A percentile compares a stretch with the other conserved stretches of the same genome.
These are phyloP conservation scores for Ustilago sp. DNA, from an alignment of 1,284 basidiomycete genomes.

Conservation along the genomic window DNA sequence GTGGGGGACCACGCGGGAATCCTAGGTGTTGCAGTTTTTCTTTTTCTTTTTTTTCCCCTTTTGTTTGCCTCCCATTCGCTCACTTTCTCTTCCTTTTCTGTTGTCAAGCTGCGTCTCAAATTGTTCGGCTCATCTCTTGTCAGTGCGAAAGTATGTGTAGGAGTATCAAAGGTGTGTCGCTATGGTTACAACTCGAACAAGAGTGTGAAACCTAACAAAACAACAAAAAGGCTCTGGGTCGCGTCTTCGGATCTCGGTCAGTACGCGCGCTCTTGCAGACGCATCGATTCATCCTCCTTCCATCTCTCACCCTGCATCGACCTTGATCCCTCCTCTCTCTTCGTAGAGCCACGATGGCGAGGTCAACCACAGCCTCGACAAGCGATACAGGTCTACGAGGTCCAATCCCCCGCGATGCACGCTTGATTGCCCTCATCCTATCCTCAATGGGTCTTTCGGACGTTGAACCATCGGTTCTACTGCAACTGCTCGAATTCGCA, in stretches of 20 bases:
- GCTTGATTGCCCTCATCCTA: slow-evolving; percentile 89
- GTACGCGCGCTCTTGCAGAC: neutral
- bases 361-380: neutral
- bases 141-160: too few relatives aligned
- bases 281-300: neutral
- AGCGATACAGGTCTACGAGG: slow-evolving; percentile 35
- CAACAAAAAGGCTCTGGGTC: neutral
- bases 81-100: too few relatives aligned
- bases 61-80: neutral
- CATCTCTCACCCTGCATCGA: neutral
- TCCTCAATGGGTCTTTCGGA: slow-evolving; percentile 95
- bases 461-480: slow-evolving; percentile 90
- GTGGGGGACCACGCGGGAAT: slow-evolving; percentile 86
- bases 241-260: neutral
- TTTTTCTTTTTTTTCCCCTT: slow-evolving; percentile 10
- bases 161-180: too few relatives aligned
- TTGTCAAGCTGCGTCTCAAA: too few relatives aligned
- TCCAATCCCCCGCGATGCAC: slow-evolving; percentile 81
- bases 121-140: too few relatives aligned
- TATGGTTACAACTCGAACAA: neutral
- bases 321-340: neutral
- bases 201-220: neutral
- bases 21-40: slow-evolving; percentile 81
- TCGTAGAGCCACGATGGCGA: neutral
- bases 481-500: slow-evolving; percentile 94